Evolutionary conservation across 305 asterid genomes (phyloP).

Genomic region (Stenogyne calaminthoides): DNA sequence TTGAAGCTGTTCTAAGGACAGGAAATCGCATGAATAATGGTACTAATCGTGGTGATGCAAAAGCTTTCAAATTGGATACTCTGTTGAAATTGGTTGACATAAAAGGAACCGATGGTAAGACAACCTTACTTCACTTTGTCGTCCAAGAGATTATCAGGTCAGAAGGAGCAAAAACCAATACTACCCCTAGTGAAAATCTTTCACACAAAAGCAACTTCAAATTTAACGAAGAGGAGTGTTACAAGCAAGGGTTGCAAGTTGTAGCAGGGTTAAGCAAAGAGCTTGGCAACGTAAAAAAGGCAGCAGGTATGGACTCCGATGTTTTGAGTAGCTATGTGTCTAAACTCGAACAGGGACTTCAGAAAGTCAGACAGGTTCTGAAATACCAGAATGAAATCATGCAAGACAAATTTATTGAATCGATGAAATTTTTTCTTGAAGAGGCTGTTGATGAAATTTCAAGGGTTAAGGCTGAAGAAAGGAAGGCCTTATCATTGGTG

Average conservation of each 20-base stretch:
- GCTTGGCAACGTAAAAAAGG: constrained; percentile 59
- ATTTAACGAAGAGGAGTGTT: constrained; percentile 53
- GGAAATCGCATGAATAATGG: constrained; percentile 71
- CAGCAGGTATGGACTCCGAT: constrained; percentile 72
- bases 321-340: constrained; percentile 57
- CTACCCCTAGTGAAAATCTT: constrained; percentile 18
- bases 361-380: constrained; percentile 43
- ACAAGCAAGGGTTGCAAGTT: constrained; percentile 53
- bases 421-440: constrained; percentile 53
- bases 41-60: constrained; percentile 66
- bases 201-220: constrained; percentile 33
- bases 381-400: constrained; percentile 42
- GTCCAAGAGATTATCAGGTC: constrained; percentile 68
- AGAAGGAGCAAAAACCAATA: constrained; percentile 42
- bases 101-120: constrained; percentile 70
- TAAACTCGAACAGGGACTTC: constrained; percentile 65
- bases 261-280: constrained; percentile 61
- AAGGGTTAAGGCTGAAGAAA: constrained; percentile 61
- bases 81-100: constrained; percentile 56
- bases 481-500: constrained; percentile 57
- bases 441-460: constrained; percentile 58
- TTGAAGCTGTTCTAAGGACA: constrained; percentile 67
- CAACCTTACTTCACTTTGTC: constrained; percentile 68
- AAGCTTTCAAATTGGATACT: constrained; percentile 61
- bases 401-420: constrained; percentile 47